These are phyloP conservation scores for Aspergillus persii DNA, from an alignment of 2,329 filamentous ascomycete species.

Conservation along the genomic window DNA sequence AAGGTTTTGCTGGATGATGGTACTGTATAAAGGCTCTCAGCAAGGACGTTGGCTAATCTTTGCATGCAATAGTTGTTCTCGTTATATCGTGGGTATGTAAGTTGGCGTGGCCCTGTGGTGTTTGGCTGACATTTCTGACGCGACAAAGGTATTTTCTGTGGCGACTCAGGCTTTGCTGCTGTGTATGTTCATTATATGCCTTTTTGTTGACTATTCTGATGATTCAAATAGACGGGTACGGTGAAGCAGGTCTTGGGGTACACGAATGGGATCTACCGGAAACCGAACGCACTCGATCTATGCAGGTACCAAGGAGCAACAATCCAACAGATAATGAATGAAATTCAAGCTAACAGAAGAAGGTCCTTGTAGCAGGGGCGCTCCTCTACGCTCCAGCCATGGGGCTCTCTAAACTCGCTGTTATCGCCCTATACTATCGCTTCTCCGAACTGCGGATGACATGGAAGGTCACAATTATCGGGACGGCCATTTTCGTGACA, in stretches of 20 bases:
- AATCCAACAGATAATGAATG: no score
- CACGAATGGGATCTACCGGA: background rate
- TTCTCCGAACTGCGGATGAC: background rate
- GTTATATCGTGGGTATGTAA: background rate
- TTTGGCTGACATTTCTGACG: background rate
- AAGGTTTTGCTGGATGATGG: background rate
- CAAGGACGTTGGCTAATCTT: background rate
- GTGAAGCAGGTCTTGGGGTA: background rate
- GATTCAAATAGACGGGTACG: background rate
- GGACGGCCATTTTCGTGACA: background rate
- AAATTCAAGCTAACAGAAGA: no score
- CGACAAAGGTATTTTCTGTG: background rate
- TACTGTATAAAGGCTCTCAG: background rate
- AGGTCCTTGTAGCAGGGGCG: background rate
- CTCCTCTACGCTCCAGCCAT: background rate
- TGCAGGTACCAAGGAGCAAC: background rate
- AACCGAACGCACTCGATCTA: background rate
- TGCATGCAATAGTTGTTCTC: background rate
- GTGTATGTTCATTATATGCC: background rate
- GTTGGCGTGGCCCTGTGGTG: background rate
- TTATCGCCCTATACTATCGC: background rate
- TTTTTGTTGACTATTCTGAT: background rate
- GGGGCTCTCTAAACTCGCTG: background rate
- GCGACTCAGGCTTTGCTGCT: background rate
- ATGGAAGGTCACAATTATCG: background rate